Evolutionary conservation across 2,329 filamentous ascomycete genomes (phyloP).

Genomic region (Fusarium sororula): DNA sequence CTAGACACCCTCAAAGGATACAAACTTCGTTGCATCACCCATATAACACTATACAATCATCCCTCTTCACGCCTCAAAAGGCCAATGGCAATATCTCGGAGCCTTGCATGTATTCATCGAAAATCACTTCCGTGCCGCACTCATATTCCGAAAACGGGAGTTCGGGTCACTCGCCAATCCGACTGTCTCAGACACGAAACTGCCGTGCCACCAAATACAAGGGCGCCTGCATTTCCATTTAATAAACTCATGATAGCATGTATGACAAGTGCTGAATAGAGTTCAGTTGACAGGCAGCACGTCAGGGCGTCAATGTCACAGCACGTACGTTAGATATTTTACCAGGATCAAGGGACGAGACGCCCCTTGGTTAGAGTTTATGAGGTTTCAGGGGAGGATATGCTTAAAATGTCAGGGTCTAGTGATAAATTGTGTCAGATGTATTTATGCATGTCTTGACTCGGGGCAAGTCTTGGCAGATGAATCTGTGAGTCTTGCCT

Average conservation of each 20-base stretch:
- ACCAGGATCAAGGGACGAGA: slow-evolving; percentile 4
- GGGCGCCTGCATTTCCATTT: not conserved
- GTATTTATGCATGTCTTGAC: not conserved
- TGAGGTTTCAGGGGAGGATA: slow-evolving; percentile 2
- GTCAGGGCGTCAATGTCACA: not conserved
- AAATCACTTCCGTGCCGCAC: not conserved
- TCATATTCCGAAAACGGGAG: not conserved
- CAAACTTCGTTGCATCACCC: not conserved
- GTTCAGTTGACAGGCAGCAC: not conserved
- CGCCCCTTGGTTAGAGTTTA: not conserved
- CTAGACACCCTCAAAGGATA: not conserved
- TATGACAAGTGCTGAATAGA: not conserved
- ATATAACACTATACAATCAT: no score
- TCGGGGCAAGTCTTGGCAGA: not conserved
- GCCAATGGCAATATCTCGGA: not conserved
- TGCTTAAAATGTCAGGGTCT: not conserved
- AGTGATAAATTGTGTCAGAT: not conserved
- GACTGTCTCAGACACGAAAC: not conserved
- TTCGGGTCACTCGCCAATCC: not conserved
- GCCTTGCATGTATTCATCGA: not conserved
- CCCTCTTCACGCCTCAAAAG: not conserved
- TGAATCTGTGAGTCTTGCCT: not conserved
- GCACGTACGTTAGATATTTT: not conserved
- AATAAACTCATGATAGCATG: not conserved
- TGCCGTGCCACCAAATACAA: not conserved